Conservation (phyloP, 768 basidiomycete genomes). For the Mycena latifolia region DNA sequence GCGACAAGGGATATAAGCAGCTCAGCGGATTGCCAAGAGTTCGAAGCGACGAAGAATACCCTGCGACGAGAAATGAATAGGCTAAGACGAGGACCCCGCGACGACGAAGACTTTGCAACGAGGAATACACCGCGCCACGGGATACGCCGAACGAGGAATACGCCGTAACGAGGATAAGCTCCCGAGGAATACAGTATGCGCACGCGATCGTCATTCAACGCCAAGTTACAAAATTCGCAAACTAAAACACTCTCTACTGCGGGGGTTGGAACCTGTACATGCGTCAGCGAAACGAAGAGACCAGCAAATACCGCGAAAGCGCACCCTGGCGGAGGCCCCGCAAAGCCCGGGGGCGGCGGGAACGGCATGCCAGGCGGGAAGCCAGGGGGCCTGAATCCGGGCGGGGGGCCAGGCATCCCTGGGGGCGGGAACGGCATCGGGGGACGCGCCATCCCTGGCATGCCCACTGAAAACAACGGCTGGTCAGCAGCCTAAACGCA, state of each 20-base stretch:
- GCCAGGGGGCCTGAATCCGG: conserved; percentile 87
- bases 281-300: conserved; percentile 16
- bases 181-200: not conserved
- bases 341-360: conserved; percentile 85
- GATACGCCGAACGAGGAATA: too few relatives aligned
- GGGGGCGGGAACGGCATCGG: conserved; percentile 77
- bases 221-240: conserved; percentile 26
- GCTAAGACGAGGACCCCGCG: too few relatives aligned
- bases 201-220: conserved; percentile 16
- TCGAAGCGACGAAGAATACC: too few relatives aligned
- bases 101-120: too few relatives aligned
- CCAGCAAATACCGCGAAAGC: conserved; percentile 36
- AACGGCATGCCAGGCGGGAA: conserved; percentile 87
- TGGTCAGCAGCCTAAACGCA: conserved; percentile 34
- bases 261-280: conserved; percentile 63
- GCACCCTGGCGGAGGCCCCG: conserved; percentile 88
- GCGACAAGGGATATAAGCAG: too few relatives aligned
- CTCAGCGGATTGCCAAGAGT: too few relatives aligned
- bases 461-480: conserved; percentile 60
- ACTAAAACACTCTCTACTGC: conserved; percentile 45
- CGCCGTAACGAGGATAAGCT: too few relatives aligned
- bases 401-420: conserved; percentile 89
- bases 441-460: conserved; percentile 72
- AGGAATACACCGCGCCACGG: too few relatives aligned
- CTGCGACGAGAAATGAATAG: too few relatives aligned